Conservation (phyloP, 2,329 filamentous ascomycete species). For the Stromatinia cepivora region DNA sequence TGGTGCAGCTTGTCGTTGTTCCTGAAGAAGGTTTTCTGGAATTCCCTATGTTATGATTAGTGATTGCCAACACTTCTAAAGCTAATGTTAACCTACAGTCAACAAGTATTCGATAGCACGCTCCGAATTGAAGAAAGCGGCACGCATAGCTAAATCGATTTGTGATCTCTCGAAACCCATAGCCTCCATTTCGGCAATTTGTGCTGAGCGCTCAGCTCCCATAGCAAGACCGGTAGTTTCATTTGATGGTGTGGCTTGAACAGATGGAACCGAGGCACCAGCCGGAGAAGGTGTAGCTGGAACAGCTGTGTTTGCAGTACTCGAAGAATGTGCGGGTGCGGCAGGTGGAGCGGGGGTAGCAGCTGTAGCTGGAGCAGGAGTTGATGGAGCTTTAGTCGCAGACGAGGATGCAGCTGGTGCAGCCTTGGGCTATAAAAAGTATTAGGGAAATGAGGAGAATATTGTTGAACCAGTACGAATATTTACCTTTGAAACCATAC, state of each 20-base stretch:
- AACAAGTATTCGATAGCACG: slow-evolving; percentile 95
- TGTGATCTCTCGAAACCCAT: slow-evolving; percentile 92
- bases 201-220: slow-evolving; percentile 77
- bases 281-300: slow-evolving; percentile 51
- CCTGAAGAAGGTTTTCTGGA: slow-evolving; percentile 76
- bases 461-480: not conserved
- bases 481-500: slow-evolving; percentile 92
- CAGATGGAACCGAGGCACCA: slow-evolving; percentile 51
- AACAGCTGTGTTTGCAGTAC: slow-evolving; percentile 50
- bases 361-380: slow-evolving; percentile 59
- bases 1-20: slow-evolving; percentile 56
- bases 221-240: slow-evolving; percentile 83
- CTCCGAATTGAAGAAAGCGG: slow-evolving; percentile 95
- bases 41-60: slow-evolving; percentile 65
- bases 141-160: slow-evolving; percentile 92
- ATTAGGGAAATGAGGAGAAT: slow-evolving; percentile 32
- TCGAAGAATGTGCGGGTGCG: slow-evolving; percentile 61
- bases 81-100: slow-evolving; percentile 58
- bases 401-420: slow-evolving; percentile 52
- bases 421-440: slow-evolving; percentile 64
- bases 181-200: slow-evolving; percentile 89
- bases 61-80: not conserved
- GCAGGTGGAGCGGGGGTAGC: slow-evolving; percentile 59
- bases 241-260: slow-evolving; percentile 53
- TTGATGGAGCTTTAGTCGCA: slow-evolving; percentile 58